Conservation (phyloP, 2,329 filamentous ascomycete genomes). For the Penicillium polonicum region DNA sequence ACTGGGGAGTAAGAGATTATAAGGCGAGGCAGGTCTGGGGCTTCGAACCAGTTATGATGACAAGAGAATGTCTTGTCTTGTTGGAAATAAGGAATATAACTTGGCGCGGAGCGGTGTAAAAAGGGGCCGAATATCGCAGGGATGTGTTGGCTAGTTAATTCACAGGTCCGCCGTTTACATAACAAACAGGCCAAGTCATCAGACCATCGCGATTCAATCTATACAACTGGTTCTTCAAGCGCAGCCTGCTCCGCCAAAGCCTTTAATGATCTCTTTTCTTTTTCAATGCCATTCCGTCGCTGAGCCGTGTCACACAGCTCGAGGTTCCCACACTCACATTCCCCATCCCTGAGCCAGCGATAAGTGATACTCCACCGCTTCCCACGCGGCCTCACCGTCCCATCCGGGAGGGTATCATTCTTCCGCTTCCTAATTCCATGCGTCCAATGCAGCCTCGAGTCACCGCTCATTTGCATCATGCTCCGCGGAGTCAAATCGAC, state of each 20-base stretch:
- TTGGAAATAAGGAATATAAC: no score
- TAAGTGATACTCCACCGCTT: constrained; percentile 59
- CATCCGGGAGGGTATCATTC: constrained; percentile 51
- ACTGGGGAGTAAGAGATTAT: not conserved
- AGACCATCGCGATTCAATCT: not conserved
- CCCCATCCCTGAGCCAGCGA: constrained; percentile 51
- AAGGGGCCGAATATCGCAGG: no score
- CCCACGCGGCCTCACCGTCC: constrained; percentile 43
- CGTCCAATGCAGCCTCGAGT: constrained; percentile 55
- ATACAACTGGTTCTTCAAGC: not conserved
- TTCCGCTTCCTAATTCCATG: constrained; percentile 57
- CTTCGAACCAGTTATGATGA: not conserved
- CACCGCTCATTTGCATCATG: constrained; percentile 54
- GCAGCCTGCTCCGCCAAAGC: constrained; percentile 14
- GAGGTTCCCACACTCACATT: constrained; percentile 53
- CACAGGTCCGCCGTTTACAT: not conserved
- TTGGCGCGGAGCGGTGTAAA: no score
- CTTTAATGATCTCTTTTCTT: constrained; percentile 45
- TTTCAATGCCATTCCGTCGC: constrained; percentile 46
- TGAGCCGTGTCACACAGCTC: constrained; percentile 55
- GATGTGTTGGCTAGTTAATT: no score
- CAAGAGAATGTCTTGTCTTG: no score
- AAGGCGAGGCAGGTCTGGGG: not conserved
- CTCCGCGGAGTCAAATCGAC: constrained; percentile 51
- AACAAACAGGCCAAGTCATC: not conserved